Conservation (phyloP, 805 yeast species). For the Ogataea paradorogensis region DNA sequence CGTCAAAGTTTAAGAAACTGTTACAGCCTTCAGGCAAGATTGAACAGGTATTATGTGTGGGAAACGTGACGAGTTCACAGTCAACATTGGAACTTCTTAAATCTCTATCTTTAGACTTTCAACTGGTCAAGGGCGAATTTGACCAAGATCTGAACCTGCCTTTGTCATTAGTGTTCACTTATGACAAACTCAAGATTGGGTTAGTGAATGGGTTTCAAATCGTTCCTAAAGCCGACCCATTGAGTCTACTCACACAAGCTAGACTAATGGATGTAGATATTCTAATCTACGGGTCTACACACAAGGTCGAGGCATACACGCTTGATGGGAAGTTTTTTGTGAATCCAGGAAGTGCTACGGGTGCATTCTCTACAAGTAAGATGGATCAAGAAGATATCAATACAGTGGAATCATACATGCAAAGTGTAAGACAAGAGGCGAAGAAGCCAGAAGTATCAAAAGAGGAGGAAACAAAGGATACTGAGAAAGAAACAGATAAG, state of each 20-base stretch:
- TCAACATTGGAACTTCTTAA: constrained; percentile 63
- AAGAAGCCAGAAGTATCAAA: not conserved
- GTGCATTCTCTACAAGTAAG: constrained; percentile 73
- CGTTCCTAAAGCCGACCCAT: constrained; percentile 84
- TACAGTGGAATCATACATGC: constrained; percentile 33
- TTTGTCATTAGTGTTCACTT: constrained; percentile 58
- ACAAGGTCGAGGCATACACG: constrained; percentile 88
- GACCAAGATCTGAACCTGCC: constrained; percentile 61
- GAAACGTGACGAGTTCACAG: constrained; percentile 72
- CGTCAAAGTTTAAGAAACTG: constrained; percentile 65
- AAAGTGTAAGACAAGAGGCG: constrained; percentile 8
- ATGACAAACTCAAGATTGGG: constrained; percentile 76
- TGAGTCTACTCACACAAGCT: constrained; percentile 76
- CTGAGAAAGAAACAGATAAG: constrained; percentile 16
- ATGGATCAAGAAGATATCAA: constrained; percentile 52
- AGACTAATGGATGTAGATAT: constrained; percentile 91
- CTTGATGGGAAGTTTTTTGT: constrained; percentile 89
- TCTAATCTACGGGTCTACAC: constrained; percentile 90
- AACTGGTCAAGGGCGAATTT: constrained; percentile 78
- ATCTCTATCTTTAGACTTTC: constrained; percentile 66
- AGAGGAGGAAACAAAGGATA: constrained; percentile 10
- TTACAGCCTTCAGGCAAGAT: constrained; percentile 77
- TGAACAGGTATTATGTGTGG: constrained; percentile 78
- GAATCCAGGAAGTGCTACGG: constrained; percentile 97
- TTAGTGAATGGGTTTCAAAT: constrained; percentile 80